Base-by-base conservation (phyloP, 2,329 filamentous ascomycete species). In the Monilinia fructigena region DNA sequence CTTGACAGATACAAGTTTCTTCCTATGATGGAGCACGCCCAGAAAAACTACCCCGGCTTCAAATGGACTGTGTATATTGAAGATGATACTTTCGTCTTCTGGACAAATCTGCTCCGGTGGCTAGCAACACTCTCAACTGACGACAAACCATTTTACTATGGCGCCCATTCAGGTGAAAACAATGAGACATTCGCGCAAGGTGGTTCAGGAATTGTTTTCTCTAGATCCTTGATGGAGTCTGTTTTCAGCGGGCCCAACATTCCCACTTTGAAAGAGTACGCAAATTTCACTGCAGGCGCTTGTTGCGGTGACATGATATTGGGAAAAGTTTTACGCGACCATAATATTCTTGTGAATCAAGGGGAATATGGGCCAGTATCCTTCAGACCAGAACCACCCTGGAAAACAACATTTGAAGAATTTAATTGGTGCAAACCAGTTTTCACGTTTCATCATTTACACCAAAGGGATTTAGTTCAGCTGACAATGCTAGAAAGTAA, bases 61-160 rank as follows among this genome's bases (percentile, higher is more conserved):
- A 69, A 69, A 58, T 69, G 68, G 68, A 61, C 62, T 18, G 53
- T 69, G 26, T 69, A 69, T 54, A 68, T 69, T 11, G 68, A 69
- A 47, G 66, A 69, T 45, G 63, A 68, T 11, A 68, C 63, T 45
- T 69, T 60, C 38, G 53, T 68, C 18, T 68, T 69, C 28, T 55
- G 64, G 40, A 12, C 12, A 6, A 67, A 61, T 35, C 47, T 66
- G 5, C 59, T 69, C 12, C 40, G 18, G 2, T 65, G 55, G 48
- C 59, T 66, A 2, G 31, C 42, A 10, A 68, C 31, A 12, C 52
- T 68, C 8, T 38, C 63, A 50, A n/a, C 28, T 14, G 63, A 69
- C 12, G n/a, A 63, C 7, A 31, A 52, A 26, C 66, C 66, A 6
- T 18, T 55, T 4, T 69, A 68, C 31, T 69, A 58, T 26, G 66